A percentile compares a stretch with the other conserved stretches of the same genome.
Evolutionary conservation across 2,329 filamentous ascomycete genomes (phyloP).

Genomic region (Colletotrichum tropicicola): DNA sequence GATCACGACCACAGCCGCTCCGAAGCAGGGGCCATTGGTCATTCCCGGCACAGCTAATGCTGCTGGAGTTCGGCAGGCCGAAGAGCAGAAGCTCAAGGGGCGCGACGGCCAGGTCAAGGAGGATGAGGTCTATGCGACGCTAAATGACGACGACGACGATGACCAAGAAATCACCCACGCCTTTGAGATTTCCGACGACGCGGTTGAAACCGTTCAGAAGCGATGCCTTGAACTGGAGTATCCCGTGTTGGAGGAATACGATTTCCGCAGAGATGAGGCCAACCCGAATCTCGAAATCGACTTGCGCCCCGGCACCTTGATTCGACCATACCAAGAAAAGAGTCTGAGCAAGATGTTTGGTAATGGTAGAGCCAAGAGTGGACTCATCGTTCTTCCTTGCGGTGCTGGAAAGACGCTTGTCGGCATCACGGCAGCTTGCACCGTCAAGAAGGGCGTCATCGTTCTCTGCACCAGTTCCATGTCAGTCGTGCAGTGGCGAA

Average conservation of each 20-base stretch:
- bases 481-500: constrained; percentile 96
- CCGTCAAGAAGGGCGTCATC: constrained; percentile 95
- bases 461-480: constrained; percentile 97
- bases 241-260: constrained; percentile 94
- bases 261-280: constrained; percentile 89
- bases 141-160: constrained; percentile 88
- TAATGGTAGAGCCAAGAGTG: constrained; percentile 95
- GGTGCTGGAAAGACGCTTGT: constrained; percentile 97
- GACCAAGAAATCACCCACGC: constrained; percentile 89
- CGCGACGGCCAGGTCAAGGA: constrained; percentile 64
- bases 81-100: constrained; percentile 51
- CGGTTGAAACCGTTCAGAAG: constrained; percentile 88
- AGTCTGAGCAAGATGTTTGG: constrained; percentile 99
- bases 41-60: constrained; percentile 96
- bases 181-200: constrained; percentile 86
- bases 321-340: constrained; percentile 96
- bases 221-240: constrained; percentile 87
- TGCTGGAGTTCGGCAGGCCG: constrained; percentile 83
- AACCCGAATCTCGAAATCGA: constrained; percentile 96
- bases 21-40: constrained; percentile 86
- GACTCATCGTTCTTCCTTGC: constrained; percentile 96
- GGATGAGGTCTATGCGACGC: constrained; percentile 75
- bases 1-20: constrained; percentile 82
- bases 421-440: constrained; percentile 97
- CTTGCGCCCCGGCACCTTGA: constrained; percentile 86